Conservation (phyloP, 129 eudicot species). For the Kitagawia praeruptora region DNA sequence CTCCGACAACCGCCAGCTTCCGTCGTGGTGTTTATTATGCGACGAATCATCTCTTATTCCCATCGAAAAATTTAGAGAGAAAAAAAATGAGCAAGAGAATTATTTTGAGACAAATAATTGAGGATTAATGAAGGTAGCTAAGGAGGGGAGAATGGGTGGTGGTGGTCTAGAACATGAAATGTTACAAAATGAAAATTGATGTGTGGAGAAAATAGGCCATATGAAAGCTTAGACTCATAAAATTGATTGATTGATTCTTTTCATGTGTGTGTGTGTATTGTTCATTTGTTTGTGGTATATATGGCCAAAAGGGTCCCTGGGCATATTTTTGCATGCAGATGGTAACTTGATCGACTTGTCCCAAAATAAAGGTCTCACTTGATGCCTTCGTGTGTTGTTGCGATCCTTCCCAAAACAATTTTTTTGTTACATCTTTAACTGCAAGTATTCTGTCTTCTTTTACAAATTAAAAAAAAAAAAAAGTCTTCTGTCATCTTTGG, state of each 20-base stretch:
- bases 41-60: not conserved
- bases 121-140: not conserved
- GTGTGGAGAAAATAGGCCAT: not conserved
- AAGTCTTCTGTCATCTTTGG: not conserved
- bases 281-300: not conserved
- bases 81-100: not conserved
- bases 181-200: not conserved
- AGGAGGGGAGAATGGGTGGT: slow-evolving; percentile 8
- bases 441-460: not conserved
- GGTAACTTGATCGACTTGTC: not conserved
- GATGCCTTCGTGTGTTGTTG: not conserved
- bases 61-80: not conserved
- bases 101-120: not conserved
- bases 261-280: not conserved
- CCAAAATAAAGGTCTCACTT: not conserved
- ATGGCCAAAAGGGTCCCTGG: not conserved
- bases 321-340: not conserved
- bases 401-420: not conserved
- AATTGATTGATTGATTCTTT: not conserved
- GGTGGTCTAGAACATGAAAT: not conserved
- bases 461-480: not conserved
- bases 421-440: not conserved
- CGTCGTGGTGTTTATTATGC: too few species aligned
- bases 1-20: not conserved
- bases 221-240: not conserved